Evolutionary conservation across 2,329 filamentous ascomycete species (phyloP).

Genomic region (Diaporthe citrichinensis): DNA sequence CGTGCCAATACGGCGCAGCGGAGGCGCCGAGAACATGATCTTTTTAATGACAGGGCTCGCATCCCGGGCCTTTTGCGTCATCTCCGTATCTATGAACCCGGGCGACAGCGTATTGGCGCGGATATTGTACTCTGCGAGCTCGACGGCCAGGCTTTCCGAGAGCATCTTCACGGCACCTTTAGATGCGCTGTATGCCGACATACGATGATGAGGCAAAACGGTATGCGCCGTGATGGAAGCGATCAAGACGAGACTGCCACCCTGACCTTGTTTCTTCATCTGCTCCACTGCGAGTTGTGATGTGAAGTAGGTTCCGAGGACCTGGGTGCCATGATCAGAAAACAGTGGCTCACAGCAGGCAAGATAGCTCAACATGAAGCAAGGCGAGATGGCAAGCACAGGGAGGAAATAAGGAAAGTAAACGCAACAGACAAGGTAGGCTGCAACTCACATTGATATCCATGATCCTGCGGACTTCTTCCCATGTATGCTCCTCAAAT

Average conservation of each 20-base stretch:
- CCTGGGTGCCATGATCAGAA: not conserved
- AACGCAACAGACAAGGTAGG: too few species aligned
- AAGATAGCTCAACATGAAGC: too few species aligned
- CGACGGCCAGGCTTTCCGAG: not conserved
- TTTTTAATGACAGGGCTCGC: not conserved
- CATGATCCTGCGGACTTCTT: not conserved
- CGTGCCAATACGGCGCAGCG: not conserved
- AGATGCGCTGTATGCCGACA: not conserved
- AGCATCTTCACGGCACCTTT: not conserved
- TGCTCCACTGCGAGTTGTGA: not conserved
- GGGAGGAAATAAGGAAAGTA: too few species aligned
- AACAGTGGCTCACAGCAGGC: too few species aligned
- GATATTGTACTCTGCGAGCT: not conserved
- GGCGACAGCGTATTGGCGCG: not conserved
- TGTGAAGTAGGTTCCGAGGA: not conserved
- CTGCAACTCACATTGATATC: not conserved
- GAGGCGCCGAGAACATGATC: conserved; percentile 9
- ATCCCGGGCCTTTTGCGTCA: not conserved
- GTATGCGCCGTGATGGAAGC: not conserved
- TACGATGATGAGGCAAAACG: not conserved
- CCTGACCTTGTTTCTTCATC: not conserved
- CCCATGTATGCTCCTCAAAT: not conserved
- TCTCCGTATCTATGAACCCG: not conserved
- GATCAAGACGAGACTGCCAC: not conserved
- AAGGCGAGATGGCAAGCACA: too few species aligned